A percentile compares a stretch with the other conserved stretches of the same genome.
These are phyloP conservation scores for Cryphonectria radicalis DNA, from an alignment of 2,329 filamentous ascomycete species.

Conservation along the genomic window DNA sequence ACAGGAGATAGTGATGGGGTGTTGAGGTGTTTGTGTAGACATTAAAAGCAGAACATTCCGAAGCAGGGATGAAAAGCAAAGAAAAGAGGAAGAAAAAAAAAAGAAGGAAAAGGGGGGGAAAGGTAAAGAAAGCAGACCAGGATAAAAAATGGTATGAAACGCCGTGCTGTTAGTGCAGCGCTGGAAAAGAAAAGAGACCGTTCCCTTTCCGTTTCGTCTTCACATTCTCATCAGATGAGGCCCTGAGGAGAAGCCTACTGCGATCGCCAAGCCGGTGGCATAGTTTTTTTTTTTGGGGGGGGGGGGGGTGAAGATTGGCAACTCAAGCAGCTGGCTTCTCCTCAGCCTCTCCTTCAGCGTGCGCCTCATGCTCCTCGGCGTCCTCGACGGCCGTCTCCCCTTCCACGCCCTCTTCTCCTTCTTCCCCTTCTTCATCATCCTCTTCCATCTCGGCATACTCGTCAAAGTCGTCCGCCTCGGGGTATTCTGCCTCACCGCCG, in stretches of 20 bases:
- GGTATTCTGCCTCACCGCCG: constrained; percentile 42
- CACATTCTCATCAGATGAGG: not conserved
- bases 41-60: constrained; percentile 16
- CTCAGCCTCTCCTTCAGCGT: constrained; percentile 16
- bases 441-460: constrained; percentile 11
- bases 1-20: constrained; percentile 12
- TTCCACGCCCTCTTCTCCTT: constrained; percentile 12
- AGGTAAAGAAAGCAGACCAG: not conserved
- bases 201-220: not conserved
- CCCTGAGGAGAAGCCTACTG: not conserved
- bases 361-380: constrained; percentile 17
- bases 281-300: no score
- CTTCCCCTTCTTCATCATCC: constrained; percentile 15
- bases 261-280: not conserved
- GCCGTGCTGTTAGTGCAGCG: constrained; percentile 8
- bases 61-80: no score
- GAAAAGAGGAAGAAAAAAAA: not conserved
- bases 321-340: constrained; percentile 19
- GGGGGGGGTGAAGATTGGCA: not conserved
- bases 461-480: constrained; percentile 30
- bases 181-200: not conserved
- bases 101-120: no score
- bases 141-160: constrained; percentile 4
- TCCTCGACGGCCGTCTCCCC: not conserved
- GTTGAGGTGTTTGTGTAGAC: constrained; percentile 16